Base-by-base conservation (phyloP, 2,329 filamentous ascomycete genomes). In the Aureobasidium sp. region DNA sequence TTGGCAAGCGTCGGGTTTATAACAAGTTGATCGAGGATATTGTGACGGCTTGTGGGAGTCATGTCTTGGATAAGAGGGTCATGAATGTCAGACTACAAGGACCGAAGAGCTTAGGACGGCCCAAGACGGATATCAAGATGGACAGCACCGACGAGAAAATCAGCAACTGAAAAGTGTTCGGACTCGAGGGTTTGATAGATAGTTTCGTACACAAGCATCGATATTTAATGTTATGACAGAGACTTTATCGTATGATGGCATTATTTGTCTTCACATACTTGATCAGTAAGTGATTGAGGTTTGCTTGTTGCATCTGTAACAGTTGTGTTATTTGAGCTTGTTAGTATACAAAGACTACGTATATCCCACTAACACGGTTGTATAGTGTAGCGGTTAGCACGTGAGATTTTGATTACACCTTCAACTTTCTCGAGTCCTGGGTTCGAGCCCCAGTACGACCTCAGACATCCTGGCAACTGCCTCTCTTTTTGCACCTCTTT, bases 341-440 rank as follows among this genome's bases (percentile, higher is more conserved):
- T 5, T 35, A 14, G 12, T 35, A 10, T 3, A 11, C 2, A 5
- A 25, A 29, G 12, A 7, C 27, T 12, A 7, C 27, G n/a, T n/a
- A n/a, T 25, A n/a, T 7, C 12, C 19, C 16, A 30, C n/a, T 29
- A 45, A 45, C 8, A 16, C 8, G 48, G 48, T 51, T 51, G 35
- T 51, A 37, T 51, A 51, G 48, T 51, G 48, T 51, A 51, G 48
- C 22, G 48, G 48, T 51, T 39, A 51, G 48, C 48, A 51, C 48
- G 48, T 19, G 37, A 21, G 48, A 51, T 51, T 51, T 51, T 51
- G 48, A 50, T 29, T n/a, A 51, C 25, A 34, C 7, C 34, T 37
- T 16, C 32, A 40, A 25, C 2, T 12, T 51, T 51, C 48, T 21
- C 37, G 48, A 51, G 37, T 51, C 48, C 37, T 27, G 35, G 37